Evolutionary conservation across 2,329 filamentous ascomycete species (phyloP).

Genomic region (Apiospora aurea): DNA sequence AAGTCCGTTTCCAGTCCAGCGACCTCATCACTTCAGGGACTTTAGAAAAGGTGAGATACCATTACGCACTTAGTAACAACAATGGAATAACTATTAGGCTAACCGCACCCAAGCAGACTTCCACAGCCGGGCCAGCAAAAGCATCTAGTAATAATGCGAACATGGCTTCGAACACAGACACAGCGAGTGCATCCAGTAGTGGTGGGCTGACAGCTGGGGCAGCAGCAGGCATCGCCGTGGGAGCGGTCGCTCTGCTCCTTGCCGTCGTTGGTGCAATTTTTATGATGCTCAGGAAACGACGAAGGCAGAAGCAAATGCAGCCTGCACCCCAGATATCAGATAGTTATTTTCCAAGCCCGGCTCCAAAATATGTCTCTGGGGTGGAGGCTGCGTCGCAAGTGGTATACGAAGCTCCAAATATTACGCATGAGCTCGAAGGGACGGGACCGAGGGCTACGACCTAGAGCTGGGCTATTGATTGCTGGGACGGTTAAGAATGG

Average conservation of each 20-base stretch:
- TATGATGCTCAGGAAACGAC: neutral
- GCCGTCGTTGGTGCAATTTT: neutral
- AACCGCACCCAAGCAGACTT: neutral
- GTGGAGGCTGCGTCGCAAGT: neutral
- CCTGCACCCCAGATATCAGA: neutral
- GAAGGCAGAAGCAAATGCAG: neutral
- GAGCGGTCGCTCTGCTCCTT: neutral
- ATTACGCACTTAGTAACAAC: neutral
- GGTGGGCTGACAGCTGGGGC: neutral
- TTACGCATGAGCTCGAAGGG: neutral
- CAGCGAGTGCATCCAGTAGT: neutral
- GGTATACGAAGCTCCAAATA: neutral
- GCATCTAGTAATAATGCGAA: neutral
- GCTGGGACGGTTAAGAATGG: no score
- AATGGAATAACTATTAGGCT: neutral
- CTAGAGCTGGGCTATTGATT: neutral
- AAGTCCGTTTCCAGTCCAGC: conserved; percentile 32
- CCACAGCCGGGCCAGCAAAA: neutral
- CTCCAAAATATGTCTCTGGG: neutral
- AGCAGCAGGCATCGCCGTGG: neutral
- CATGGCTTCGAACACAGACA: neutral
- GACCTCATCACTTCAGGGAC: conserved; percentile 32
- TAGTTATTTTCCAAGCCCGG: neutral
- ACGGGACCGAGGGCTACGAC: neutral
- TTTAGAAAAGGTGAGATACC: conserved; percentile 22